Percentiles rank a stretch among this genome's conserved stretches.
These are phyloP conservation scores for Paramecium sexaurelia DNA, from an alignment of 73 alveolate genomes.

Conservation along the genomic window DNA sequence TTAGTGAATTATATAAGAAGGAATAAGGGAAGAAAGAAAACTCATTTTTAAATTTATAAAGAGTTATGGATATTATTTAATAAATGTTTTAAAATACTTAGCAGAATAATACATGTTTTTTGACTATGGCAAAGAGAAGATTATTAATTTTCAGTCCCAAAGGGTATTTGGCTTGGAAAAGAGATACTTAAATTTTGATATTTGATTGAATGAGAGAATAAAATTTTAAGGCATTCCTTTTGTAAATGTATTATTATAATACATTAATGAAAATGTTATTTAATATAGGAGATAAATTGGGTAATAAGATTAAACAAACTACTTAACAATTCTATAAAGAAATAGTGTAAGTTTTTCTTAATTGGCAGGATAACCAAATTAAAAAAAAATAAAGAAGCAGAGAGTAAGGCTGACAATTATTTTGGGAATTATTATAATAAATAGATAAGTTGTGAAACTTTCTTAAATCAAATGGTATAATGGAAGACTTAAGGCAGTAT, in stretches of 20 bases:
- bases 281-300: slow-evolving; percentile 75
- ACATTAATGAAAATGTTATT: slow-evolving; percentile 88
- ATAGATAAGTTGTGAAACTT: slow-evolving; percentile 82
- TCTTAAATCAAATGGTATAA: slow-evolving; percentile 80
- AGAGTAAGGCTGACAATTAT: slow-evolving; percentile 89
- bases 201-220: slow-evolving; percentile 90
- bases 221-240: slow-evolving; percentile 89
- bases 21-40: slow-evolving; percentile 64
- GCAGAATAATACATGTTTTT: slow-evolving; percentile 79
- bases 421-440: slow-evolving; percentile 91
- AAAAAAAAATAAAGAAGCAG: slow-evolving; percentile 86
- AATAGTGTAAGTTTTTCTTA: slow-evolving; percentile 78
- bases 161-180: slow-evolving; percentile 95
- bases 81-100: not conserved
- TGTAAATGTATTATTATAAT: slow-evolving; percentile 87
- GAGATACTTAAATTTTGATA: slow-evolving; percentile 98
- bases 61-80: slow-evolving; percentile 62
- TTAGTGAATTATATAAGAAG: slow-evolving; percentile 62
- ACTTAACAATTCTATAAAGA: slow-evolving; percentile 75
- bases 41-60: slow-evolving; percentile 63
- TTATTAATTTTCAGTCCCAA: slow-evolving; percentile 91
- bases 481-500: slow-evolving; percentile 82
- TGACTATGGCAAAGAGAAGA: slow-evolving; percentile 88
- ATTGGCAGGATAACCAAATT: slow-evolving; percentile 74
- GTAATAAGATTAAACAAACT: slow-evolving; percentile 74